A percentile compares a stretch with the other conserved stretches of the same genome.
Conservation (phyloP, 2,329 filamentous ascomycete genomes). For the Monilinia vaccinii-corymbosi region DNA sequence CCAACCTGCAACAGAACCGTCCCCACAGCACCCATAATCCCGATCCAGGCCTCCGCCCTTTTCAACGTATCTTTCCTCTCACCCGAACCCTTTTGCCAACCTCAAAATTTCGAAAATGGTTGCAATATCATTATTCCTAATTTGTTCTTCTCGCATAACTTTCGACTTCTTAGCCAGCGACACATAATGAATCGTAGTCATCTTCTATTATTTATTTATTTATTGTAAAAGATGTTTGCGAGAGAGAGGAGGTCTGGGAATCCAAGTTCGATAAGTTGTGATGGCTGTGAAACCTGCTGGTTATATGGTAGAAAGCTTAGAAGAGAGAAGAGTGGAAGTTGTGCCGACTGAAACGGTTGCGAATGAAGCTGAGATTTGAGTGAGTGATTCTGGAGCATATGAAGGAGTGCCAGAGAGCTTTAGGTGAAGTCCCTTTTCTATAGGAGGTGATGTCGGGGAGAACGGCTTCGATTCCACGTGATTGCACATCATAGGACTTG, state of each 20-base stretch:
- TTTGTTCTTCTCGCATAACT: constrained; percentile 42
- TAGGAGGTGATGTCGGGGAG: neutral
- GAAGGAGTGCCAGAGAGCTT: neutral
- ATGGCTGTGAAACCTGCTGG: constrained; percentile 53
- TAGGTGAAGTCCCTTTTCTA: neutral
- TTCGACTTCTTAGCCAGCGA: constrained; percentile 46
- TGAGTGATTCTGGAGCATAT: constrained; percentile 14
- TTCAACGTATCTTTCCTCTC: constrained; percentile 54
- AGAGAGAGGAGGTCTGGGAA: constrained; percentile 64
- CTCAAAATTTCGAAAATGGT: constrained; percentile 69
- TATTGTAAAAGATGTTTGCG: constrained; percentile 41
- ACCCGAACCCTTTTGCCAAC: constrained; percentile 51
- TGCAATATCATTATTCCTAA: constrained; percentile 63
- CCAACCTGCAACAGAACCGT: constrained; percentile 61
- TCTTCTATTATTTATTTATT: constrained; percentile 44
- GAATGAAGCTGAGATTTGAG: constrained; percentile 40
- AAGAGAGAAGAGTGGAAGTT: constrained; percentile 43
- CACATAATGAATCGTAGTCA: constrained; percentile 50
- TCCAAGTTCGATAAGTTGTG: constrained; percentile 49
- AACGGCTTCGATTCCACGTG: neutral
- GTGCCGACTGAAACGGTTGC: constrained; percentile 47
- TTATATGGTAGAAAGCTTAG: constrained; percentile 54
- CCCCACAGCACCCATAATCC: constrained; percentile 59
- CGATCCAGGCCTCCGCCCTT: constrained; percentile 57
- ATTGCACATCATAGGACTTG: neutral